phyloP scores from a whole-genome alignment of 129 eudicot species.

The Flaveria trinervia region DNA sequence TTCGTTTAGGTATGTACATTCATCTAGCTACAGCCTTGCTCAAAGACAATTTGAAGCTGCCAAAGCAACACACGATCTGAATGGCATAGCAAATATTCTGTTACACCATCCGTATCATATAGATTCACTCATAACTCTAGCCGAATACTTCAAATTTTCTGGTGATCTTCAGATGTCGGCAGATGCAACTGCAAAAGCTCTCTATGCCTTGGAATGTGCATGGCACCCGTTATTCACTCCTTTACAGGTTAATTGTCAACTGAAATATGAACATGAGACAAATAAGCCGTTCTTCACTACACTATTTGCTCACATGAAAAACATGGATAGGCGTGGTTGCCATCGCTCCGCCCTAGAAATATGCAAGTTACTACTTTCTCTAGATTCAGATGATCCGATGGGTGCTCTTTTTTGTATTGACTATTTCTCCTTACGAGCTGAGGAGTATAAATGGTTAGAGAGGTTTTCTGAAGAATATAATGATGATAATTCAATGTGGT shows the following conservation, averaged over 20 bases:
- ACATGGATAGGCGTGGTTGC: constrained; percentile 96
- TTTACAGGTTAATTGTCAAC: constrained; percentile 52
- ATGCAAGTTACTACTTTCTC: constrained; percentile 78
- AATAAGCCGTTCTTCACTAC: constrained; percentile 61
- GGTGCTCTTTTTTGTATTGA: constrained; percentile 82
- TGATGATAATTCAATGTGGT: constrained; percentile 69
- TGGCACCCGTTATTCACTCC: constrained; percentile 92
- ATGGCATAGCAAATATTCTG: constrained; percentile 71
- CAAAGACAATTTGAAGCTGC: constrained; percentile 89
- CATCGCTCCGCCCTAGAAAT: constrained; percentile 93
- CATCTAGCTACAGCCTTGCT: constrained; percentile 72
- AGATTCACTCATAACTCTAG: constrained; percentile 81
- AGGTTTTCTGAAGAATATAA: constrained; percentile 71
- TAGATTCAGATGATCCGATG: constrained; percentile 90
- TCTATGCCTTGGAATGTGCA: constrained; percentile 91
- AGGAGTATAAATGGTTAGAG: constrained; percentile 83
- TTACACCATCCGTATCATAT: constrained; percentile 82
- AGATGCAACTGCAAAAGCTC: constrained; percentile 70
- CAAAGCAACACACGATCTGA: constrained; percentile 77
- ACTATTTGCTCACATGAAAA: constrained; percentile 82
- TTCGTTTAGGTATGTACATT: constrained; percentile 58
- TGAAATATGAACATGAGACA: constrained; percentile 64
- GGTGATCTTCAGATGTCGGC: constrained; percentile 95
- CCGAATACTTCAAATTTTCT: constrained; percentile 82
- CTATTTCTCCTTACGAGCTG: constrained; percentile 79